These are phyloP conservation scores for Plantago major DNA, from an alignment of 257 asterid genomes.

Conservation along the genomic window DNA sequence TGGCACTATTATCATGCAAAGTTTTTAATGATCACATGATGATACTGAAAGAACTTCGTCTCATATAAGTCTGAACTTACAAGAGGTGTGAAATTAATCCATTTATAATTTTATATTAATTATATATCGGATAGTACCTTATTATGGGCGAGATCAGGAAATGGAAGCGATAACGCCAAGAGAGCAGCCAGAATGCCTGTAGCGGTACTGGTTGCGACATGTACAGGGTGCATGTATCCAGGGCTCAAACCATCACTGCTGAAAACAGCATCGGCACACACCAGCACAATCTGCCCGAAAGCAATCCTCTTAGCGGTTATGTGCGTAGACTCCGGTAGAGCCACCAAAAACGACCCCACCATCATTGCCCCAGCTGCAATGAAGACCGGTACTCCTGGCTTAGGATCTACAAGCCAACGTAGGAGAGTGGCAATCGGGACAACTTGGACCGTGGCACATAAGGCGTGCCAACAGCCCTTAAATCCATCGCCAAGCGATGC, in stretches of 20 bases:
- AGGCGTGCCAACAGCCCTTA: conserved; percentile 55
- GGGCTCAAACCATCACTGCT: conserved; percentile 18
- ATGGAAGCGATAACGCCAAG: conserved; percentile 49
- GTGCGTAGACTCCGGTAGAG: conserved; percentile 42
- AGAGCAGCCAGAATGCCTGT: conserved; percentile 49
- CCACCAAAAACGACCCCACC: conserved; percentile 40
- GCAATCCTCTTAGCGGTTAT: conserved; percentile 50
- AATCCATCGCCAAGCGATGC: conserved; percentile 53
- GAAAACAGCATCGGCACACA: conserved; percentile 31
- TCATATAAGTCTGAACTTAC: no score
- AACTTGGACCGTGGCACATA: conserved; percentile 46
- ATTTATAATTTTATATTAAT: not conserved
- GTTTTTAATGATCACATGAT: no score
- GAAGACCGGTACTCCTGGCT: conserved; percentile 20
- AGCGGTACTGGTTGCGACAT: conserved; percentile 47
- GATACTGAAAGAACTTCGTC: no score
- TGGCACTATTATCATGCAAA: no score
- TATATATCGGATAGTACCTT: conserved; percentile 27
- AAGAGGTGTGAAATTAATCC: not conserved
- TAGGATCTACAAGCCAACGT: conserved; percentile 25
- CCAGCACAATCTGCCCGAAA: conserved; percentile 63
- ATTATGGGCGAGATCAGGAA: conserved; percentile 38
- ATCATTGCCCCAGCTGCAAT: conserved; percentile 34
- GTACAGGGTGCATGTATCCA: conserved; percentile 38
- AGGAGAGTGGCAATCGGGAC: conserved; percentile 40